Evolutionary conservation across 495 filamentous ascomycete genomes (phyloP).

Genomic region (Stereocaulon alpinum): DNA sequence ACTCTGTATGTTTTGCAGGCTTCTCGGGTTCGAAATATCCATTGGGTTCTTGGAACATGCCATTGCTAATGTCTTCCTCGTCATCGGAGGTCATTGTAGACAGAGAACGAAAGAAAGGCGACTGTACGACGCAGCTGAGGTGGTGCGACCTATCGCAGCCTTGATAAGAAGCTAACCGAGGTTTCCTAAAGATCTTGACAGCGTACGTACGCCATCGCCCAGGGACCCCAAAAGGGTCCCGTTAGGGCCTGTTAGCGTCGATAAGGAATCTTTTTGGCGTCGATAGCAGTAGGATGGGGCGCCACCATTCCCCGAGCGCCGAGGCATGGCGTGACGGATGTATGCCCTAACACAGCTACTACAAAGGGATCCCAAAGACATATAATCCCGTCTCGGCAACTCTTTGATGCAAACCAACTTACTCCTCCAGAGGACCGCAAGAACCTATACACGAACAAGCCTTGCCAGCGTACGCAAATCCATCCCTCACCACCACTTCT

Average conservation of each 20-base stretch:
- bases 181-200: too few relatives aligned
- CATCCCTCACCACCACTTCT: not conserved
- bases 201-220: too few relatives aligned
- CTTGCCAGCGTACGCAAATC: not conserved
- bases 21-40: slow-evolving; percentile 66
- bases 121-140: too few relatives aligned
- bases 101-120: too few relatives aligned
- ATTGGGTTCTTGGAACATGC: slow-evolving; percentile 67
- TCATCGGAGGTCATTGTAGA: slow-evolving; percentile 24
- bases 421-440: not conserved
- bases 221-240: not conserved
- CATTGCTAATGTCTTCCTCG: slow-evolving; percentile 33
- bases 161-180: too few relatives aligned
- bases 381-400: not conserved
- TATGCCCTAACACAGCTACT: not conserved
- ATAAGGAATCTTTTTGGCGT: not conserved
- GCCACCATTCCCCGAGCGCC: not conserved
- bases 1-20: slow-evolving; percentile 54
- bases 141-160: too few relatives aligned
- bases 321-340: not conserved
- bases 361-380: not conserved
- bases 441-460: not conserved
- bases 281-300: not conserved
- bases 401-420: not conserved
- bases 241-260: not conserved